Percentiles rank a stretch among this genome's conserved stretches.
Conservation (phyloP, 345 rosid genomes). For the Eucalyptus cladocalyx region DNA sequence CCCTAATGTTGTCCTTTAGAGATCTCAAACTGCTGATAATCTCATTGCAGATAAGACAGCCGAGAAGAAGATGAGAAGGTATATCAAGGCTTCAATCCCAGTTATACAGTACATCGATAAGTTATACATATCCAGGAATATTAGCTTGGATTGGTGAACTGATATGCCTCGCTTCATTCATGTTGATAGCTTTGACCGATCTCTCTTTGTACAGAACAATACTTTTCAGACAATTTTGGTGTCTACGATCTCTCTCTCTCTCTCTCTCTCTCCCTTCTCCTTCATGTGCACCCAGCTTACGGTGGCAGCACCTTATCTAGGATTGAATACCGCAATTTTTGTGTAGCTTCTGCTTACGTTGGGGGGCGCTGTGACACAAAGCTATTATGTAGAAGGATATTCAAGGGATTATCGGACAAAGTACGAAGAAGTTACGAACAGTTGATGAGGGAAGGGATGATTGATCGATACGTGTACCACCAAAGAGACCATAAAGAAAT, state of each 20-base stretch:
- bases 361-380: neutral
- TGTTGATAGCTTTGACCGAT: neutral
- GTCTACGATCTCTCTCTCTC: neutral
- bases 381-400: neutral
- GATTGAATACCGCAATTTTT: neutral
- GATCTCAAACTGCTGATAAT: neutral
- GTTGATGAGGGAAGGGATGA: neutral
- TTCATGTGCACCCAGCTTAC: neutral
- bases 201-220: neutral
- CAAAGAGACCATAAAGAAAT: neutral
- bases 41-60: slow-evolving; percentile 49
- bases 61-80: slow-evolving; percentile 70
- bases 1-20: neutral
- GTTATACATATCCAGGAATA: slow-evolving; percentile 61
- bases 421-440: neutral
- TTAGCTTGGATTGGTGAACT: slow-evolving; percentile 65
- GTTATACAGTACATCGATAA: slow-evolving; percentile 59
- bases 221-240: neutral
- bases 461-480: neutral
- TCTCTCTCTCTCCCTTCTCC: neutral
- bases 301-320: neutral
- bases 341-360: neutral
- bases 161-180: neutral
- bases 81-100: slow-evolving; percentile 47
- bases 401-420: neutral